These are phyloP conservation scores for Diaporthe capsici DNA, from an alignment of 2,329 filamentous ascomycete genomes.

Conservation along the genomic window DNA sequence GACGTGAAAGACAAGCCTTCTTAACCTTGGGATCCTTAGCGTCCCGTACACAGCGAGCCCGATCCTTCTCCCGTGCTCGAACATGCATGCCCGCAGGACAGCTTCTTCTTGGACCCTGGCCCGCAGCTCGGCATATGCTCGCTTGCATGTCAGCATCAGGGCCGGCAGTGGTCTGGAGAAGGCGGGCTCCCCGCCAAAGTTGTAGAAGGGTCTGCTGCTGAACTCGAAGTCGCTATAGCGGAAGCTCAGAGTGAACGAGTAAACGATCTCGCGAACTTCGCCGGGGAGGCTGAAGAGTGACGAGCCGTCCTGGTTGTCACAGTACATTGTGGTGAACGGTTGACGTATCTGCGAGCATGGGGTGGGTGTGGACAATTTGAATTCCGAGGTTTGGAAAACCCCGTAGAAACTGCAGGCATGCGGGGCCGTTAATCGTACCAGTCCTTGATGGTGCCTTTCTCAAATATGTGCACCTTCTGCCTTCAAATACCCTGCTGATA, in stretches of 20 bases:
- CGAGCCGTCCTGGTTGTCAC: neutral
- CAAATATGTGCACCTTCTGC: neutral
- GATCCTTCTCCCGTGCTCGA: slow-evolving; percentile 46
- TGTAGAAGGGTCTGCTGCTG: slow-evolving; percentile 33
- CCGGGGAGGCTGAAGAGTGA: slow-evolving; percentile 28
- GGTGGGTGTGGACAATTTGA: no score
- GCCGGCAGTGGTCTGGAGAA: slow-evolving; percentile 28
- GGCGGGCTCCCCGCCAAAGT: slow-evolving; percentile 10
- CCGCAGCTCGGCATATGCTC: slow-evolving; percentile 31
- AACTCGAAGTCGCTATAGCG: slow-evolving; percentile 36
- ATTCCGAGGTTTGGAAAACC: neutral
- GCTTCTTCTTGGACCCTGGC: slow-evolving; percentile 46
- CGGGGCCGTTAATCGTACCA: neutral
- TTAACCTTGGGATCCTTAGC: slow-evolving; percentile 47
- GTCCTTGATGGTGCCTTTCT: neutral
- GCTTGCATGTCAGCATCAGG: slow-evolving; percentile 39
- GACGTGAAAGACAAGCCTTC: slow-evolving; percentile 47
- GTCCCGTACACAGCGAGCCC: slow-evolving; percentile 50
- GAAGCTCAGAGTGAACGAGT: slow-evolving; percentile 27
- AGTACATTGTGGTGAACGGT: neutral
- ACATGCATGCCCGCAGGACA: slow-evolving; percentile 46
- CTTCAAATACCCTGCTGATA: neutral
- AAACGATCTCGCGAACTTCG: slow-evolving; percentile 36
- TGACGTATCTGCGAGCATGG: neutral
- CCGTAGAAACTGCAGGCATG: neutral